Evolutionary conservation across 495 filamentous ascomycete genomes (phyloP).

Genomic region (Aspergillus bridgeri): DNA sequence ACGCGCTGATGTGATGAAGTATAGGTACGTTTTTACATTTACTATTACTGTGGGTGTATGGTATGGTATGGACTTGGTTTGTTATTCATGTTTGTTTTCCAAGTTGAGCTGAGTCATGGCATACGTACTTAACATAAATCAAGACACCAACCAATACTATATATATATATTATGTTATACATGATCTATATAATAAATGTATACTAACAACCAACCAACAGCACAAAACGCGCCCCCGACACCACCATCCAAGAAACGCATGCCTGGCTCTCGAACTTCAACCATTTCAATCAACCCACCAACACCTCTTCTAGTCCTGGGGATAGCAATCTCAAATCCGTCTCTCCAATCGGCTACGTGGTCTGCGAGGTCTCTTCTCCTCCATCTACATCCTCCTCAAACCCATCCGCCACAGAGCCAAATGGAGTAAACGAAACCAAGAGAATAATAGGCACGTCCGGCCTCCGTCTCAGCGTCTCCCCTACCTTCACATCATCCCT

Average conservation of each 20-base stretch:
- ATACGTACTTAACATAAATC: too few species aligned
- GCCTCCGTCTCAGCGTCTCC: not conserved
- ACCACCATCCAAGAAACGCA: not conserved
- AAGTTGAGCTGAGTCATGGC: too few species aligned
- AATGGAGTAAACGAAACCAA: not conserved
- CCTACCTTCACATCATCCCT: not conserved
- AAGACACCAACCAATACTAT: too few species aligned
- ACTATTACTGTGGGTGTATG: too few species aligned
- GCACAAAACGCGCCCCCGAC: not conserved
- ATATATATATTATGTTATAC: too few species aligned
- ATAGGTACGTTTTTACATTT: constrained; percentile 7
- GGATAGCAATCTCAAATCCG: too few species aligned
- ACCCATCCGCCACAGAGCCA: not conserved
- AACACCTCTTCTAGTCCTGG: too few species aligned
- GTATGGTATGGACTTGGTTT: too few species aligned
- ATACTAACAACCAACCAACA: not conserved
- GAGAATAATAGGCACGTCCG: constrained; percentile 2
- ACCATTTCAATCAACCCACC: too few species aligned
- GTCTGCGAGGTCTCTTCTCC: not conserved
- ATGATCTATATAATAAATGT: too few species aligned
- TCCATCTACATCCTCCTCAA: too few species aligned
- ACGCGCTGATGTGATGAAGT: constrained; percentile 13
- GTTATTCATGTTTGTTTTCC: too few species aligned
- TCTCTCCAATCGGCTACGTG: not conserved
- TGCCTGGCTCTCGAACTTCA: not conserved